phyloP scores from a whole-genome alignment of 1,284 basidiomycete genomes.

The Gomphus bonarii region DNA sequence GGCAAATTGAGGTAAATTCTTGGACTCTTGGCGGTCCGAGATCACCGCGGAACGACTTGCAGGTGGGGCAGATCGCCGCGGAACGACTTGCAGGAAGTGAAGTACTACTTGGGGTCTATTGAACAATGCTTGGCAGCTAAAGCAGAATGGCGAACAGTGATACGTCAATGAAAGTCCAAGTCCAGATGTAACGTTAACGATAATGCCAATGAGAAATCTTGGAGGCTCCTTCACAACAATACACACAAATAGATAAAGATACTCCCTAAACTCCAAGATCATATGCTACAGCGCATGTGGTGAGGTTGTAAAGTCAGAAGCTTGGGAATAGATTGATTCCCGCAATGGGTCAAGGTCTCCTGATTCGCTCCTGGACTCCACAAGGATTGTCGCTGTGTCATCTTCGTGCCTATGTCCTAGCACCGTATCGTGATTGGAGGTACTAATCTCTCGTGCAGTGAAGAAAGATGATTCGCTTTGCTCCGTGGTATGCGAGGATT shows the following conservation, averaged over 20 bases:
- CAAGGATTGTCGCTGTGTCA: neutral
- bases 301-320: neutral
- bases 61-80: too few species aligned
- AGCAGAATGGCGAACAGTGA: neutral
- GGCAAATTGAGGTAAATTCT: too few species aligned
- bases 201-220: neutral
- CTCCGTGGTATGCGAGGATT: constrained; percentile 5
- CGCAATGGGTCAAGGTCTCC: constrained; percentile 1
- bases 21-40: too few species aligned
- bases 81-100: neutral
- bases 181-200: neutral
- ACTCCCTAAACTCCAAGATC: neutral
- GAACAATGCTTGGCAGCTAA: neutral
- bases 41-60: neutral
- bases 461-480: constrained; percentile 11
- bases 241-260: neutral
- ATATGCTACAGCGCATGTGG: constrained; percentile 3
- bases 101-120: neutral
- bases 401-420: neutral
- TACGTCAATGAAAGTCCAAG: neutral
- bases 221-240: neutral
- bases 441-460: constrained; percentile 10
- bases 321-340: constrained; percentile 1
- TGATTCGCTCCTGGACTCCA: neutral
- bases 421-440: neutral